Percentiles rank a stretch among this genome's conserved stretches.
Evolutionary conservation across 2,329 filamentous ascomycete species (phyloP).

Genomic region (Furcasterigmium sp.): DNA sequence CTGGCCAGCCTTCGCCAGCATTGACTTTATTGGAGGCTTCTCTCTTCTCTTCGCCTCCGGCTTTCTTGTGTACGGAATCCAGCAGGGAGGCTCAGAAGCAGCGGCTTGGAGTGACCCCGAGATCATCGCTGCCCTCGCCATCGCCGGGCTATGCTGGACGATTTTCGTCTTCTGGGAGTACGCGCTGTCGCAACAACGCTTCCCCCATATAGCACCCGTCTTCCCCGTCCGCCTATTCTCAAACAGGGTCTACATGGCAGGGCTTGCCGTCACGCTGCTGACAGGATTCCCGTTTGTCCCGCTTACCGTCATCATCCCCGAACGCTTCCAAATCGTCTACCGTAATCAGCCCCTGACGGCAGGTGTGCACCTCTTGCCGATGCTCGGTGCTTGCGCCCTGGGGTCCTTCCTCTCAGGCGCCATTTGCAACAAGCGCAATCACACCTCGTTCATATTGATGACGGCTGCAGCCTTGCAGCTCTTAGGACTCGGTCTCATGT

Average conservation of each 20-base stretch:
- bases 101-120: conserved; percentile 45
- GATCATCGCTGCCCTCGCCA: conserved; percentile 42
- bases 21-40: conserved; percentile 48
- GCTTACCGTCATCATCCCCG: conserved; percentile 53
- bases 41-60: conserved; percentile 47
- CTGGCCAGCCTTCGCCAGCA: conserved; percentile 35
- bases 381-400: conserved; percentile 51
- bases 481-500: conserved; percentile 45
- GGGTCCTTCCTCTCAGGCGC: conserved; percentile 51
- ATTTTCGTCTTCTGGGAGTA: conserved; percentile 48
- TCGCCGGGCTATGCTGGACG: conserved; percentile 42
- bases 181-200: conserved; percentile 30
- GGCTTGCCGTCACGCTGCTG: conserved; percentile 47
- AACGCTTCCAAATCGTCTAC: conserved; percentile 56
- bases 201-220: conserved; percentile 44
- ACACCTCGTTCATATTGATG: conserved; percentile 46
- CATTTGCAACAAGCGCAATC: conserved; percentile 47
- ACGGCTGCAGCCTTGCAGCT: conserved; percentile 45
- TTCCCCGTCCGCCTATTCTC: conserved; percentile 45
- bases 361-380: conserved; percentile 52
- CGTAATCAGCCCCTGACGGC: conserved; percentile 46
- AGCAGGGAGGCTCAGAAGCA: conserved; percentile 49
- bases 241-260: conserved; percentile 44
- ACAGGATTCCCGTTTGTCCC: conserved; percentile 54
- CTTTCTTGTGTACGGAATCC: conserved; percentile 49